phyloP scores from a whole-genome alignment of 1,139 yeast genomes.

The Yamadazyma diospyri region DNA sequence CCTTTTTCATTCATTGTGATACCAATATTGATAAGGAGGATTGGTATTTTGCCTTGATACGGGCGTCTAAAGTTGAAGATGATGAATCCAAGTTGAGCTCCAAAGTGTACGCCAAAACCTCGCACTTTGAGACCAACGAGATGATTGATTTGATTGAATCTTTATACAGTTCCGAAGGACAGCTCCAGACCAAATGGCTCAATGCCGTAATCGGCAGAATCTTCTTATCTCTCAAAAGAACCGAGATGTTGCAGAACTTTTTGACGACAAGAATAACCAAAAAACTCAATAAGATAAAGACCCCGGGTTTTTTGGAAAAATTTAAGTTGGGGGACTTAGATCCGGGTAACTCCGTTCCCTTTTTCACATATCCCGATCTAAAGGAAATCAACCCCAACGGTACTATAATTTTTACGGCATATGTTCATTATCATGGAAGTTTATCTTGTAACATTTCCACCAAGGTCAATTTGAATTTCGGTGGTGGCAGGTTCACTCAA shows the following conservation, averaged over 20 bases:
- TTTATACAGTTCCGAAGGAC: conserved; percentile 77
- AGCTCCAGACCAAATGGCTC: conserved; percentile 82
- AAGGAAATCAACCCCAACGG: conserved; percentile 80
- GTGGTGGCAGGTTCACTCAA: conserved; percentile 68
- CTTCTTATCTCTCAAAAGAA: conserved; percentile 71
- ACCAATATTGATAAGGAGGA: conserved; percentile 82
- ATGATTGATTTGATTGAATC: conserved; percentile 73
- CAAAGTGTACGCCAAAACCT: conserved; percentile 59
- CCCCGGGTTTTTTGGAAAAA: conserved; percentile 84
- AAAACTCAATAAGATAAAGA: conserved; percentile 73
- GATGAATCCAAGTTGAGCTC: conserved; percentile 25
- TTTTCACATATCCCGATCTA: conserved; percentile 68
- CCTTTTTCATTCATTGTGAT: conserved; percentile 75
- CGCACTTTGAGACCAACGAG: conserved; percentile 68
- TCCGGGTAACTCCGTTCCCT: conserved; percentile 80
- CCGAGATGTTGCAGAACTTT: conserved; percentile 58
- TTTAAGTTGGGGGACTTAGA: conserved; percentile 69
- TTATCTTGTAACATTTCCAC: conserved; percentile 76
- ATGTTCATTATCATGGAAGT: conserved; percentile 68
- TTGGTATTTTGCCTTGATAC: conserved; percentile 82
- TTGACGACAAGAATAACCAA: conserved; percentile 60
- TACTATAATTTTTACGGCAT: conserved; percentile 56
- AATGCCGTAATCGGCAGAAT: conserved; percentile 83
- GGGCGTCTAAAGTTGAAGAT: conserved; percentile 54
- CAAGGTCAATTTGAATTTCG: conserved; percentile 63